These are phyloP conservation scores for Thoreauomyces humboldtii DNA, from an alignment of 192 early-diverging fungal species.

Conservation along the genomic window DNA sequence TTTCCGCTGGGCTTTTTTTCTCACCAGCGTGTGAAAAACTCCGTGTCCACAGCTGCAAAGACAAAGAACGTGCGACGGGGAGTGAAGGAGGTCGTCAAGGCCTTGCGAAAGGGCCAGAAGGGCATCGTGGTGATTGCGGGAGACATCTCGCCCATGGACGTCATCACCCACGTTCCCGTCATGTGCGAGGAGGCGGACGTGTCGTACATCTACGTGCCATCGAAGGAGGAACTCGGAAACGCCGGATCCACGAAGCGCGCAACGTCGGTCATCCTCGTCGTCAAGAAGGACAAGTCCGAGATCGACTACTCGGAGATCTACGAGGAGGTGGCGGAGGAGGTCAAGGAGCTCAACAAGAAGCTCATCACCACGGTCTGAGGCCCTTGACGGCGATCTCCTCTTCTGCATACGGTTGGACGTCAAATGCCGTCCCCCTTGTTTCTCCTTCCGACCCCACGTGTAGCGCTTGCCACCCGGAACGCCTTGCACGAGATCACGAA, in stretches of 20 bases:
- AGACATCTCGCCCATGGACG: conserved; percentile 95
- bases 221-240: conserved; percentile 91
- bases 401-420: no score
- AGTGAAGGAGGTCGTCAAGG: conserved; percentile 97
- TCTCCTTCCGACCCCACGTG: no score
- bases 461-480: no score
- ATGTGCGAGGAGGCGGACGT: conserved; percentile 95
- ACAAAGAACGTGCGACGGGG: conserved; percentile 88
- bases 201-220: conserved; percentile 93
- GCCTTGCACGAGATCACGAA: no score
- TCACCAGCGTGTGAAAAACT: no score
- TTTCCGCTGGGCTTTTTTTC: neutral
- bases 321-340: conserved; percentile 75
- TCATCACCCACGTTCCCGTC: conserved; percentile 95
- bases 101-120: conserved; percentile 91
- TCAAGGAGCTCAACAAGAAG: conserved; percentile 73
- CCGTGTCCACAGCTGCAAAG: conserved; percentile 60
- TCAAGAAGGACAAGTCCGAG: conserved; percentile 73
- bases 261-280: conserved; percentile 87
- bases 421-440: no score
- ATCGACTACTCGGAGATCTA: conserved; percentile 85
- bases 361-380: conserved; percentile 51
- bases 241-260: conserved; percentile 94
- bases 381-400: no score
- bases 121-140: conserved; percentile 91